These are phyloP conservation scores for Zygosaccharomyces sapae DNA, from an alignment of 1,139 yeast species.

Conservation along the genomic window DNA sequence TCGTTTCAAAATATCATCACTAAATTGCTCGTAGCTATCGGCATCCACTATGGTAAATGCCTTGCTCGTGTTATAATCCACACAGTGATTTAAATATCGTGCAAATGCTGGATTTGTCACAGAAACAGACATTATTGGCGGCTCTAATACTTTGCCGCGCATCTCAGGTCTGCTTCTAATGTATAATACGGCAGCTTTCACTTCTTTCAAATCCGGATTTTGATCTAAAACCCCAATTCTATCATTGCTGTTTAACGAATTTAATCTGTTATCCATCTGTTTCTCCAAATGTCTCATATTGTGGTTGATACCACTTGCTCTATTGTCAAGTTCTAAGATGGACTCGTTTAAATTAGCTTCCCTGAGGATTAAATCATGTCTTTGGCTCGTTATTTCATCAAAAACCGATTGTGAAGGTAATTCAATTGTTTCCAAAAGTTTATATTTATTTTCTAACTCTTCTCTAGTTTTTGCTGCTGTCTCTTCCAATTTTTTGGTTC, in stretches of 20 bases:
- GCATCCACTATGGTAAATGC: constrained; percentile 50
- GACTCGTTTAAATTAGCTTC: constrained; percentile 15
- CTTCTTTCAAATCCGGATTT: constrained; percentile 32
- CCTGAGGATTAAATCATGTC: constrained; percentile 16
- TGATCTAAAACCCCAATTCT: constrained; percentile 45
- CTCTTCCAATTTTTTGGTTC: constrained; percentile 26
- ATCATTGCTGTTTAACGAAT: constrained; percentile 48
- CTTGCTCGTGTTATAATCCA: constrained; percentile 50
- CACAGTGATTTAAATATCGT: constrained; percentile 53
- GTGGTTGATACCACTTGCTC: constrained; percentile 20
- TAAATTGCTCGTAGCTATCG: constrained; percentile 45
- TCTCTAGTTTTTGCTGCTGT: constrained; percentile 28
- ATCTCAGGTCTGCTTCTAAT: constrained; percentile 40
- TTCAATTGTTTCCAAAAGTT: constrained; percentile 22
- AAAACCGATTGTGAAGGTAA: constrained; percentile 25
- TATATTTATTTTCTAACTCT: constrained; percentile 27
- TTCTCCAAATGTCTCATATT: constrained; percentile 20
- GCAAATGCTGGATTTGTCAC: constrained; percentile 50
- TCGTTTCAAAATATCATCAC: constrained; percentile 40
- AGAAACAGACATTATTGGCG: constrained; percentile 68
- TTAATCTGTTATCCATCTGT: constrained; percentile 23
- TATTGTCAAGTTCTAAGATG: constrained; percentile 19
- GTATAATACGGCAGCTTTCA: constrained; percentile 41
- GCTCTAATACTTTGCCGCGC: constrained; percentile 53
- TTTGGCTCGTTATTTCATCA: constrained; percentile 19